phyloP scores from a whole-genome alignment of 441 rosid species.

The Lepidium campestre region DNA sequence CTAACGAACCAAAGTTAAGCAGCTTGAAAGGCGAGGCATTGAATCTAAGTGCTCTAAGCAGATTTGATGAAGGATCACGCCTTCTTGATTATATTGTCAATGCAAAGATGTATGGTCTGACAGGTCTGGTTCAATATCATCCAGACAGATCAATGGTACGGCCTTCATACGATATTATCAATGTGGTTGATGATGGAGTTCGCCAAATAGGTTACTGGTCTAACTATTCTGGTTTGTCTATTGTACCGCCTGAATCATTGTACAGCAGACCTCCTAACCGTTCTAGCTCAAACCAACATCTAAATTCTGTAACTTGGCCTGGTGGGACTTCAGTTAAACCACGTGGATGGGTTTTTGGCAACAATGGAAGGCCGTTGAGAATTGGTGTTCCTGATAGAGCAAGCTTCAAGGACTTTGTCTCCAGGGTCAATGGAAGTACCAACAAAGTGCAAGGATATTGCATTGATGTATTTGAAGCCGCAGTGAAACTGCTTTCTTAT shows the following conservation, averaged over 20 bases:
- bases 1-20: conserved; percentile 48
- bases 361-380: conserved; percentile 68
- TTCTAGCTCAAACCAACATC: conserved; percentile 69
- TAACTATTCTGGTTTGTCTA: conserved; percentile 72
- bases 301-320: conserved; percentile 70
- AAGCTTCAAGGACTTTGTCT: conserved; percentile 56
- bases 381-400: conserved; percentile 79
- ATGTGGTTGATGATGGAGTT: conserved; percentile 39
- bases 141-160: conserved; percentile 48
- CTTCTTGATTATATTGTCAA: conserved; percentile 52
- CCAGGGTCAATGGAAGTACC: conserved; percentile 36
- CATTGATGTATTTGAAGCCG: conserved; percentile 78
- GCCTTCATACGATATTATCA: conserved; percentile 76
- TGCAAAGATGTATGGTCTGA: conserved; percentile 62
- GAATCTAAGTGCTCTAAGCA: conserved; percentile 69
- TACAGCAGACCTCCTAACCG: conserved; percentile 54
- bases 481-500: conserved; percentile 68
- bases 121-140: conserved; percentile 62
- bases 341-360: conserved; percentile 95
- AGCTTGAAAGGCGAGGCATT: conserved; percentile 42
- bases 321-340: conserved; percentile 58
- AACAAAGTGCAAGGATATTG: conserved; percentile 59
- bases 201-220: conserved; percentile 82
- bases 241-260: conserved; percentile 62
- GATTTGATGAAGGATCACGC: conserved; percentile 56